Percentiles rank a stretch among this genome's conserved stretches.
Evolutionary conservation across 192 early-diverging fungal species (phyloP).

Genomic region (Coemansia aciculifera): DNA sequence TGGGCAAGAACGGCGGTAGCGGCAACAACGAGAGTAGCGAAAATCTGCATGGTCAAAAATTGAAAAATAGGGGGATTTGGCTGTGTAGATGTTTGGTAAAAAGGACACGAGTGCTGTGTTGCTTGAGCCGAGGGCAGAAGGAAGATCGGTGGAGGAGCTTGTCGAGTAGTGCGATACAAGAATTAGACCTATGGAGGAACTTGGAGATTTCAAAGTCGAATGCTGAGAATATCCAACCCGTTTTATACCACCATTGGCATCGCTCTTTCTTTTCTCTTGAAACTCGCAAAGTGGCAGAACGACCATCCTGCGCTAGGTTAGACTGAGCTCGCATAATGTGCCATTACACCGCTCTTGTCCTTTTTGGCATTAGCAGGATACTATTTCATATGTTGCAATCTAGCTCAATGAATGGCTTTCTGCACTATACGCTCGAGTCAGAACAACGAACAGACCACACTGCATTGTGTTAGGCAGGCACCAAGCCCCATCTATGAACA

Average conservation of each 20-base stretch:
- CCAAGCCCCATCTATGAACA: constrained; percentile 2
- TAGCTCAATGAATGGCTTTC: background rate
- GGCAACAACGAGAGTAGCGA: constrained; percentile 24
- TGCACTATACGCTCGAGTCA: constrained; percentile 6
- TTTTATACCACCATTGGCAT: constrained; percentile 7
- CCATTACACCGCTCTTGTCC: background rate
- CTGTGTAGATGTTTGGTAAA: background rate
- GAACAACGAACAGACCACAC: background rate
- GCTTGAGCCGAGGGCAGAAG: constrained; percentile 17
- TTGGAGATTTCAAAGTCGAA: constrained; percentile 13
- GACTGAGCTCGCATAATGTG: background rate
- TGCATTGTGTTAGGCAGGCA: background rate
- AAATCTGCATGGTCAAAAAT: constrained; percentile 29
- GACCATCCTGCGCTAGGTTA: background rate
- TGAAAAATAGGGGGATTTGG: background rate
- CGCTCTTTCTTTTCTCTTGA: background rate
- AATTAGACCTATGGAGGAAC: constrained; percentile 42
- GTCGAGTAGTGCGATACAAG: constrained; percentile 19
- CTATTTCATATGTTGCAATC: constrained; percentile 9
- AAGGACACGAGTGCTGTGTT: background rate
- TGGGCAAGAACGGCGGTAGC: constrained; percentile 37
- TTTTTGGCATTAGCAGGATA: background rate
- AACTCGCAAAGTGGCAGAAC: background rate
- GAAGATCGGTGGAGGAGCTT: background rate
- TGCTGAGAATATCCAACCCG: background rate